Conservation (phyloP, 148 eudicot genomes). For the Heliosperma pusillum region DNA sequence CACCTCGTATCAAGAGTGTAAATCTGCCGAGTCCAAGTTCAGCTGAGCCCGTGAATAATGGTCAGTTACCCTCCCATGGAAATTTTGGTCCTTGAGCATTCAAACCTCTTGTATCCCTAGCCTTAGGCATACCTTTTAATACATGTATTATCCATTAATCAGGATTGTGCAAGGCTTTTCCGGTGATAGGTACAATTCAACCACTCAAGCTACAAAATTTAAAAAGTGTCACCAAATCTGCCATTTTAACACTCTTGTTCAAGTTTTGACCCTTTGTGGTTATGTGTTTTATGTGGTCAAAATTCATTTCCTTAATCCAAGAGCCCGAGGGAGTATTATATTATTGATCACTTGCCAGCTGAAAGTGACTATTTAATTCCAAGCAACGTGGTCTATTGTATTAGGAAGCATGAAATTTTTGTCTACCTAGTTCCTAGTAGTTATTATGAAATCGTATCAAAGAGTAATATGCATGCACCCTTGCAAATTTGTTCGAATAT, state of each 20-base stretch:
- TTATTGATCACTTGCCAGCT: too few species aligned
- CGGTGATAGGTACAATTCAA: background rate
- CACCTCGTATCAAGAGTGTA: constrained; percentile 55
- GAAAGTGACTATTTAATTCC: too few species aligned
- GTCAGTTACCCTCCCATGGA: constrained; percentile 20
- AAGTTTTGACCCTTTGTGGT: too few species aligned
- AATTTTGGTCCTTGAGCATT: background rate
- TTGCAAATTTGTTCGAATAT: background rate
- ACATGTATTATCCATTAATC: background rate
- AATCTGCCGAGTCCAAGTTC: constrained; percentile 28
- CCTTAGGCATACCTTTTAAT: background rate
- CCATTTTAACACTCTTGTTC: too few species aligned
- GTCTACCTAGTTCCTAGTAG: background rate
- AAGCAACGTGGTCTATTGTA: background rate
- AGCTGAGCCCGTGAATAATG: constrained; percentile 30
- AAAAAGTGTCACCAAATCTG: background rate
- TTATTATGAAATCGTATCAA: too few species aligned
- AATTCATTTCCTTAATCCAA: too few species aligned
- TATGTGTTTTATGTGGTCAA: too few species aligned
- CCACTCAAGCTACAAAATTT: background rate
- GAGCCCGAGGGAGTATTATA: too few species aligned
- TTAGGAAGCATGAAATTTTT: background rate
- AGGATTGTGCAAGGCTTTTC: too few species aligned
- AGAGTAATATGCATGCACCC: background rate
- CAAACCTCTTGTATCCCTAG: background rate